Evolutionary conservation across 208 protist species (phyloP).

Genomic region (Polymyxa betae): DNA sequence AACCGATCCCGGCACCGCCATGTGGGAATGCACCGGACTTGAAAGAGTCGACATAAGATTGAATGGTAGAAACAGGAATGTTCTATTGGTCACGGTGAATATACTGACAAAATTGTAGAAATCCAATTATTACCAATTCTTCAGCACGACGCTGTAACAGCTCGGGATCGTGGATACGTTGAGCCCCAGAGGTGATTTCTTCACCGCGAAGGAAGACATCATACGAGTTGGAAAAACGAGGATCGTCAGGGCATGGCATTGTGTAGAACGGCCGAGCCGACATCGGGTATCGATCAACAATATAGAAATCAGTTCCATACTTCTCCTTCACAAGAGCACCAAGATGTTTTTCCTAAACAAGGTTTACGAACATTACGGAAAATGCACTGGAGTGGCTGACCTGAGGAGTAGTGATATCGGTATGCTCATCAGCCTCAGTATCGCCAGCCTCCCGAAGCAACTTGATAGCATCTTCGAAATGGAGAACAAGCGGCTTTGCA

Average conservation of each 20-base stretch:
- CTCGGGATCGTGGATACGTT: constrained; percentile 97
- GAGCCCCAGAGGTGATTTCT: constrained; percentile 99
- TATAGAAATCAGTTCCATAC: constrained; percentile 98
- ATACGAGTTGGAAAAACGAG: constrained; percentile 87
- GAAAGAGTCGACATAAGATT: constrained; percentile 97
- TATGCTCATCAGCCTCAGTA: constrained; percentile 58
- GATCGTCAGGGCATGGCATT: constrained; percentile 93
- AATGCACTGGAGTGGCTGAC: not conserved
- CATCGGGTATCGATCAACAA: constrained; percentile 97
- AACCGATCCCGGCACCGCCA: constrained; percentile 96
- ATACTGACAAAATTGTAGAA: not conserved
- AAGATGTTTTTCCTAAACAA: constrained; percentile 86
- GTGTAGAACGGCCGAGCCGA: constrained; percentile 99
- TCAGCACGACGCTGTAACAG: constrained; percentile 83
- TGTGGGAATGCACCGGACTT: constrained; percentile 95
- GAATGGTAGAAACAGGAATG: constrained; percentile 54
- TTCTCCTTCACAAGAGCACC: constrained; percentile 94
- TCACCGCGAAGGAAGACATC: constrained; percentile 99
- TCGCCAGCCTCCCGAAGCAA: constrained; percentile 80
- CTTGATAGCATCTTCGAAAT: constrained; percentile 87
- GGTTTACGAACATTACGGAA: not conserved
- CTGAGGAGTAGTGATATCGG: not conserved
- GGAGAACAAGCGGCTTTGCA: constrained; percentile 82
- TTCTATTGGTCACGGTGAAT: not conserved
- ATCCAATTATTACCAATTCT: not conserved